These are phyloP conservation scores for Aspergillus floridensis DNA, from an alignment of 2,329 filamentous ascomycete species.

Conservation along the genomic window DNA sequence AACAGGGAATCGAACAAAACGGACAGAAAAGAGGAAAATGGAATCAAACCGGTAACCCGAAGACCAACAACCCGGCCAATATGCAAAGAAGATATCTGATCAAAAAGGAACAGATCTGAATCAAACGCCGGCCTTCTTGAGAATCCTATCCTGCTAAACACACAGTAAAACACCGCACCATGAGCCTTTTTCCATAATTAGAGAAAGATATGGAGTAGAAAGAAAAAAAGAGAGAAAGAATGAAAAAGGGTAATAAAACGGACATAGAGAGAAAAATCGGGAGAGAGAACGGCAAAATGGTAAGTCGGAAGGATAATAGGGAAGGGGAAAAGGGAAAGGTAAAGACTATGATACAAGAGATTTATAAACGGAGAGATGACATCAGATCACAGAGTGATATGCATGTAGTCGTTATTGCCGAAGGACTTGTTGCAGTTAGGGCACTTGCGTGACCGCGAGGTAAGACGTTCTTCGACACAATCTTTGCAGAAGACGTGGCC, in stretches of 20 bases:
- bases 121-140: conserved; percentile 33
- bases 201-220: conserved; percentile 10
- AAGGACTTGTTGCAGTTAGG: conserved; percentile 92
- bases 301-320: conserved; percentile 11
- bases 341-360: conserved; percentile 36
- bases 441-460: conserved; percentile 89
- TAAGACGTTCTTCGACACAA: conserved; percentile 85
- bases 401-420: conserved; percentile 85
- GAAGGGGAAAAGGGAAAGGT: conserved; percentile 14
- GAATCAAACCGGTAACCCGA: conserved; percentile 15
- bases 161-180: conserved; percentile 36
- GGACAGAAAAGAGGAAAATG: conserved; percentile 12
- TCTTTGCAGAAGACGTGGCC: conserved; percentile 91
- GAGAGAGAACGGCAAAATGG: background rate
- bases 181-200: conserved; percentile 29
- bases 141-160: conserved; percentile 31
- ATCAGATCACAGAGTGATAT: conserved; percentile 45
- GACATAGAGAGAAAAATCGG: background rate
- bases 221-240: conserved; percentile 6
- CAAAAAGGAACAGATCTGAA: conserved; percentile 18
- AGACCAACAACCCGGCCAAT: conserved; percentile 21
- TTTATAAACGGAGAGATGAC: conserved; percentile 7
- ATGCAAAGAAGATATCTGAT: conserved; percentile 22
- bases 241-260: conserved; percentile 17
- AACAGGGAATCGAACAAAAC: conserved; percentile 1